Percentiles rank a stretch among this genome's conserved stretches.
These are phyloP conservation scores for Fusarium dlaminii DNA, from an alignment of 2,329 filamentous ascomycete species.

Conservation along the genomic window DNA sequence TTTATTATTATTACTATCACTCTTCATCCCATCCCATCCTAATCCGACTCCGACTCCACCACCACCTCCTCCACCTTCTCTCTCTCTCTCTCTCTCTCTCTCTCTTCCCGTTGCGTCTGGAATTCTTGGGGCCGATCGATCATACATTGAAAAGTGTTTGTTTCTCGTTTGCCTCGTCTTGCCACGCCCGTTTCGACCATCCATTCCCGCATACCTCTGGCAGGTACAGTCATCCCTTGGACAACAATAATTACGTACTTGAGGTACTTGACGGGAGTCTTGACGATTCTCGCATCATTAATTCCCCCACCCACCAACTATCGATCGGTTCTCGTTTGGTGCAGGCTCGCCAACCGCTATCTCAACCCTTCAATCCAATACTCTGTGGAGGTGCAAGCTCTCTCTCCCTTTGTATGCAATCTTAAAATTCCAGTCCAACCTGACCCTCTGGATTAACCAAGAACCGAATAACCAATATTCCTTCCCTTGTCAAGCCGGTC, in stretches of 20 bases:
- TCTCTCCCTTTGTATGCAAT: constrained; percentile 41
- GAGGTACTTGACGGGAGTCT: constrained; percentile 6
- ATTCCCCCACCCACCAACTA: constrained; percentile 4
- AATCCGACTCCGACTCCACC: constrained; percentile 6
- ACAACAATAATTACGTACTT: constrained; percentile 22
- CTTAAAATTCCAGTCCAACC: constrained; percentile 34
- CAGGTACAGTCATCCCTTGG: constrained; percentile 34
- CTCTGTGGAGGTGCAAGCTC: constrained; percentile 35
- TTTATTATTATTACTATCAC: not conserved
- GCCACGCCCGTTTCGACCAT: constrained; percentile 22
- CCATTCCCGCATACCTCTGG: constrained; percentile 37
- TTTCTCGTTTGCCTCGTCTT: constrained; percentile 22
- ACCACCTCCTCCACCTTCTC: not conserved
- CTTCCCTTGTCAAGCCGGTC: constrained; percentile 41
- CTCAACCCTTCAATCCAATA: constrained; percentile 26
- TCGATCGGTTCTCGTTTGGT: constrained; percentile 25
- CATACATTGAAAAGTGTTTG: constrained; percentile 2
- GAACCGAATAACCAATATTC: constrained; percentile 30
- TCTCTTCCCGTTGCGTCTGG: constrained; percentile 11
- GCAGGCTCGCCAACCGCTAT: constrained; percentile 26
- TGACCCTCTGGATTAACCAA: constrained; percentile 27
- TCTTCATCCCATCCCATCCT: constrained; percentile 23
- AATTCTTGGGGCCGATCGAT: constrained; percentile 30
- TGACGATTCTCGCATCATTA: constrained; percentile 29
- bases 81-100: not conserved